Percentiles rank a stretch among this genome's conserved stretches.
These are phyloP conservation scores for Thelonectria rubi DNA, from an alignment of 2,329 filamentous ascomycete species.

Conservation along the genomic window DNA sequence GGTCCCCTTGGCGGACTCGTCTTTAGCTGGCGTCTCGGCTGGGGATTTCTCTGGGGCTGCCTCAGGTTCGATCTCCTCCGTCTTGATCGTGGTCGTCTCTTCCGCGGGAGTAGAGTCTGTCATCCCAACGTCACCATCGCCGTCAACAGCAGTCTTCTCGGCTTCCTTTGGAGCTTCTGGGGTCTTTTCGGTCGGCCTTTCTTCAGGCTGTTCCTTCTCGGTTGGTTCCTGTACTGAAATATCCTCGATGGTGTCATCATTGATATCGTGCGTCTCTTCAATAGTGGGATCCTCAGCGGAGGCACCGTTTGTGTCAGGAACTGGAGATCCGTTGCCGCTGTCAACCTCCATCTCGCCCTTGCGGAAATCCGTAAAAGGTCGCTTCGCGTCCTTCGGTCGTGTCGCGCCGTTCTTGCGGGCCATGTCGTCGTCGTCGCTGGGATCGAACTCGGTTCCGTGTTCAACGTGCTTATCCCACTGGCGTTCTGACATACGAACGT, in stretches of 20 bases:
- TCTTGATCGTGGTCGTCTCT: slow-evolving; percentile 38
- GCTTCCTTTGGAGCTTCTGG: slow-evolving; percentile 29
- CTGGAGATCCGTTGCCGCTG: slow-evolving; percentile 50
- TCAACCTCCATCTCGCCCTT: slow-evolving; percentile 53
- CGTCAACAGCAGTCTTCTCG: slow-evolving; percentile 49
- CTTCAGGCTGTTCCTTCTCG: slow-evolving; percentile 49
- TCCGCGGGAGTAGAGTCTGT: slow-evolving; percentile 46
- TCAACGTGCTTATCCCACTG: slow-evolving; percentile 82
- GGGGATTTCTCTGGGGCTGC: slow-evolving; percentile 22
- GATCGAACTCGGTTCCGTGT: slow-evolving; percentile 82
- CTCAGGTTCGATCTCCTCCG: slow-evolving; percentile 38
- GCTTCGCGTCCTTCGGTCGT: slow-evolving; percentile 57
- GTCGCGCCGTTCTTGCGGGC: slow-evolving; percentile 76
- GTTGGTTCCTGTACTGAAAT: slow-evolving; percentile 44
- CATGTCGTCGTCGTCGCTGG: slow-evolving; percentile 90
- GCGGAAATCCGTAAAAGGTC: slow-evolving; percentile 62
- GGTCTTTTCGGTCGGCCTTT: slow-evolving; percentile 41
- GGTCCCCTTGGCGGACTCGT: slow-evolving; percentile 25
- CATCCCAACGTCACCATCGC: slow-evolving; percentile 64
- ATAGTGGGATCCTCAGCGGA: slow-evolving; percentile 41
- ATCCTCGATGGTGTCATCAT: slow-evolving; percentile 57
- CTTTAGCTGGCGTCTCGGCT: slow-evolving; percentile 34
- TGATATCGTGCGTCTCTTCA: slow-evolving; percentile 48
- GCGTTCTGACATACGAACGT: slow-evolving; percentile 82
- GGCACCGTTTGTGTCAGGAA: slow-evolving; percentile 47